Conservation (phyloP, 2,329 filamentous ascomycete genomes). For the Teratosphaeria pseudoeucalypti region DNA sequence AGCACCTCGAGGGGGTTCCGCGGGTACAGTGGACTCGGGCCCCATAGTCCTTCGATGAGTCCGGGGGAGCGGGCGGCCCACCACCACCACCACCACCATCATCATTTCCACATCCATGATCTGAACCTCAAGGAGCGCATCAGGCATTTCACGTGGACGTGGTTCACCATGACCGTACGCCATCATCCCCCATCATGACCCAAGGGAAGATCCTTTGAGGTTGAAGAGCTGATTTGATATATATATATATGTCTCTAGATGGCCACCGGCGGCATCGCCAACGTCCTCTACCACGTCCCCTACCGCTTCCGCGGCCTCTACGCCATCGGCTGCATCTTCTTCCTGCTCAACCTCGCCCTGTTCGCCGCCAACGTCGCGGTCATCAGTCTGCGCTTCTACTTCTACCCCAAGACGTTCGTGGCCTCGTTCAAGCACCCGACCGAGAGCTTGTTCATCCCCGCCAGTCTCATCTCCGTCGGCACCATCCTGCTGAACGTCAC, state of each 20-base stretch:
- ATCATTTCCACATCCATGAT: slow-evolving; percentile 14
- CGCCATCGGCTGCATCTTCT: slow-evolving; percentile 38
- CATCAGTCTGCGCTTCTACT: slow-evolving; percentile 57
- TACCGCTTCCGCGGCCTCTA: slow-evolving; percentile 37
- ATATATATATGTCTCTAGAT: slow-evolving; percentile 34
- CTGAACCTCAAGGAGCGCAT: slow-evolving; percentile 46
- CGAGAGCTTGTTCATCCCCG: slow-evolving; percentile 67
- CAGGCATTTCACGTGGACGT: slow-evolving; percentile 63
- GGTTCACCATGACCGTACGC: slow-evolving; percentile 42
- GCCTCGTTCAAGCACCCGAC: slow-evolving; percentile 65
- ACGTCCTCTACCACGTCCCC: slow-evolving; percentile 41
- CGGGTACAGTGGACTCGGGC: neutral
- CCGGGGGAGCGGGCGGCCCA: neutral
- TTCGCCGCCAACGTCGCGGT: slow-evolving; percentile 62
- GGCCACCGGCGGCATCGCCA: slow-evolving; percentile 42
- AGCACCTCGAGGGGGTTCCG: neutral
- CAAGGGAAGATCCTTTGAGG: too few relatives aligned
- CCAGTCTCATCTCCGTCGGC: slow-evolving; percentile 57
- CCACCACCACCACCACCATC: neutral
- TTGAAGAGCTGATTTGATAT: too few relatives aligned
- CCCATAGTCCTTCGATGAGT: neutral
- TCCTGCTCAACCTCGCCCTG: slow-evolving; percentile 42
- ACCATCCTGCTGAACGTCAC: slow-evolving; percentile 56
- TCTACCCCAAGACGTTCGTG: slow-evolving; percentile 59
- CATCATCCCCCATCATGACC: too few relatives aligned